Base-by-base conservation (phyloP, 495 filamentous ascomycete genomes). In the Xylaria palmicola region DNA sequence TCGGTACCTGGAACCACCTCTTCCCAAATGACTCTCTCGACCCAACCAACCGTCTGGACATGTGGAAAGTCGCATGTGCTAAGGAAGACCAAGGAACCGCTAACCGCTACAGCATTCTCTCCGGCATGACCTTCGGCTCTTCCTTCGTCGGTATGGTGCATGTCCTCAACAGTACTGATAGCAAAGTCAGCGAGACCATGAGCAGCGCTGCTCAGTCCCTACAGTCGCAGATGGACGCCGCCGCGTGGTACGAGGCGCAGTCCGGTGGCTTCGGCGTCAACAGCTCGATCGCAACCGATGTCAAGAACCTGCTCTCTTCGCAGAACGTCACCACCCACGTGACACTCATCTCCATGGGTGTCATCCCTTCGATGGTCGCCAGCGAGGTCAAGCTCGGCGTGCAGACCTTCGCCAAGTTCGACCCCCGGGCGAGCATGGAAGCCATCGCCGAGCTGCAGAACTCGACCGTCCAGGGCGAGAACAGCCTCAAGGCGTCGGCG, bases 111-210 rank as follows among this genome's bases (percentile, higher is more conserved):
- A 49, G 45, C 26, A 49, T 49, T 15, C 45, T 49, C 24, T 49
- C 45, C 12, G 45, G 45, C 15, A 49, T 30, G 45, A 49, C 45
- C 13, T 49, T 49, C 45, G 37, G 45, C 24, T 49, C 45, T 29
- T 49, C 45, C 19, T 49, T 49, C 26, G 45, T 49, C 13, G 45
- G 45, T 26, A 49, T 49, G 45, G 45, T 49, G 45, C 45, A 49
- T 12, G 45, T 49, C 13, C 45, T 49, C 45, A 49, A 49, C 26
- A 49, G 45, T 12, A 29, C 45, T 2, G 45, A 49, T 5, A 49
- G 45, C 26, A 49, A 49, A 24, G 45, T 49, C 45, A 49, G 45
- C 15, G 45, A 49, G 45, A 49, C 45, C 13, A 49, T 49, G 45
- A 49, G 24, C 12, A 49, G 26, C 26, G 45, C 45, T 13, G 45